These are phyloP conservation scores for Sideroxylon spinosum DNA, from an alignment of 179 eudicot genomes.

Conservation along the genomic window DNA sequence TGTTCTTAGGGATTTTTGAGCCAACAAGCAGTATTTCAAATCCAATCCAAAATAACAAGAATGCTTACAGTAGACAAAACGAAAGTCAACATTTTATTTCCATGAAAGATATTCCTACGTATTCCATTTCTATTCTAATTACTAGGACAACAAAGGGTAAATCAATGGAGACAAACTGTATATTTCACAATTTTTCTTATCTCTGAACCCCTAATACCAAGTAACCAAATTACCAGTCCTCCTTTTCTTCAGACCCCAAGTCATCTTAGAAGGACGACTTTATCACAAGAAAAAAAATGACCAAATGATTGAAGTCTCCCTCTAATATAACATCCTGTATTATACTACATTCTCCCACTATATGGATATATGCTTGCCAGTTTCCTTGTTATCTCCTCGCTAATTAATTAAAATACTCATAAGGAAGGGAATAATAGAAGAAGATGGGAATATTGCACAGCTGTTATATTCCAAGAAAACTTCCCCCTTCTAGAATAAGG, in stretches of 20 bases:
- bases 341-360: background rate
- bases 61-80: background rate
- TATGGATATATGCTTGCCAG: too few species aligned
- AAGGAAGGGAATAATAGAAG: too few species aligned
- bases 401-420: too few species aligned
- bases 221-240: background rate
- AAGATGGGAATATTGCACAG: too few species aligned
- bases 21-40: background rate
- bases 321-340: background rate
- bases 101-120: background rate
- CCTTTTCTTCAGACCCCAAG: background rate
- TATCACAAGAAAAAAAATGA: background rate
- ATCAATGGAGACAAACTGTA: background rate
- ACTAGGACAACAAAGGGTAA: background rate
- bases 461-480: too few species aligned
- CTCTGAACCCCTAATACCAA: background rate
- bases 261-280: background rate
- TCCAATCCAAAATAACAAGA: background rate
- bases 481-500: too few species aligned
- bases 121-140: background rate
- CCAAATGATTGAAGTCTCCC: conserved; percentile 1
- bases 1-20: too few species aligned
- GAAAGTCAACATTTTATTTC: background rate
- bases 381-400: too few species aligned
- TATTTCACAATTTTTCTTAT: background rate